Percentiles rank a stretch among this genome's conserved stretches.
These are phyloP conservation scores for Cephalotrichum gorgonifer DNA, from an alignment of 2,329 filamentous ascomycete genomes.

Conservation along the genomic window DNA sequence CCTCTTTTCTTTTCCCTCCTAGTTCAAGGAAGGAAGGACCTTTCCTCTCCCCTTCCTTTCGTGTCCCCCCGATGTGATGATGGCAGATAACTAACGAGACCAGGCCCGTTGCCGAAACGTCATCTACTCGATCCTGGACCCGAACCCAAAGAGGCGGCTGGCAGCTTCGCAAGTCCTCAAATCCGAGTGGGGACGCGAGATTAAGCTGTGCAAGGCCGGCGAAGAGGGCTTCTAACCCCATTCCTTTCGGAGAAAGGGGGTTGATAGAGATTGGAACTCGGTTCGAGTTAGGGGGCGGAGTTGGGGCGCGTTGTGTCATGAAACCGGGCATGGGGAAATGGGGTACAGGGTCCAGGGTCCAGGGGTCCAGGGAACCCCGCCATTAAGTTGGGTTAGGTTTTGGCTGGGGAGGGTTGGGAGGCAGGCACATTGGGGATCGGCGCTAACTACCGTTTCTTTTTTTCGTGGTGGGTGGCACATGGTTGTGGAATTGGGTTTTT, in stretches of 20 bases:
- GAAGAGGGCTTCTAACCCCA: conserved; percentile 73
- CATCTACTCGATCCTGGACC: conserved; percentile 96
- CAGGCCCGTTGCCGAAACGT: conserved; percentile 96
- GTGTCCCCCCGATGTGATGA: not conserved
- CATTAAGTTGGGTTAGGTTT: too few species aligned
- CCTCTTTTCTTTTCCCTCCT: not conserved
- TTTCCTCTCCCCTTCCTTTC: not conserved
- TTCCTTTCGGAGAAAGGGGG: too few species aligned
- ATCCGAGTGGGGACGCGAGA: conserved; percentile 97
- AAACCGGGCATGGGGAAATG: too few species aligned
- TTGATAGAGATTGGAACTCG: too few species aligned
- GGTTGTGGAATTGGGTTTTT: not conserved
- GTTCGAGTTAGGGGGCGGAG: too few species aligned
- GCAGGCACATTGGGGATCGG: too few species aligned
- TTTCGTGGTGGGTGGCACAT: too few species aligned
- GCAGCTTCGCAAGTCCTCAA: conserved; percentile 94
- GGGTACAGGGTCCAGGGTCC: too few species aligned
- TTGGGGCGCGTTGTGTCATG: too few species aligned
- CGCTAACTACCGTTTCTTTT: too few species aligned
- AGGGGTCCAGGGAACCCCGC: too few species aligned
- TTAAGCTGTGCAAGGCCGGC: conserved; percentile 92
- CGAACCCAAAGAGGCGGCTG: conserved; percentile 83
- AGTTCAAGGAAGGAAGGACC: too few species aligned
- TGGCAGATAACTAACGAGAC: not conserved
- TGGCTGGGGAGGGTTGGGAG: not conserved